phyloP scores from a whole-genome alignment of 306 rosid genomes.

The Trifolium repens region DNA sequence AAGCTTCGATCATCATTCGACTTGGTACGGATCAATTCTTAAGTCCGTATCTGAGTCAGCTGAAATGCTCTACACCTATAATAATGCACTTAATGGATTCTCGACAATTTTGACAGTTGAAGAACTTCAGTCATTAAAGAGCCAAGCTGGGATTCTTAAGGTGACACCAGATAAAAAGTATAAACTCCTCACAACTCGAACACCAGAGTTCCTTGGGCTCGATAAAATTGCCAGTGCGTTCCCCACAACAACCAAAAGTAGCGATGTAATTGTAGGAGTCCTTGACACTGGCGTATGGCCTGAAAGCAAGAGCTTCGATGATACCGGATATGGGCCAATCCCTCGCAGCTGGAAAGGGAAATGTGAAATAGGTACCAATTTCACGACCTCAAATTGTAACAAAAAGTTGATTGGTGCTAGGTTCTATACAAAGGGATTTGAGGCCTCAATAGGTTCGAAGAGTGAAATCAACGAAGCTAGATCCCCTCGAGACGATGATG shows the following conservation, averaged over 20 bases:
- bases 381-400: conserved; percentile 63
- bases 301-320: conserved; percentile 86
- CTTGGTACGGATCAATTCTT: conserved; percentile 75
- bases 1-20: conserved; percentile 56
- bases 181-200: conserved; percentile 80
- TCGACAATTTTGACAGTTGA: conserved; percentile 61
- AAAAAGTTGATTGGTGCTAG: conserved; percentile 81
- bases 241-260: conserved; percentile 37
- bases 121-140: conserved; percentile 54
- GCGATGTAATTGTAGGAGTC: conserved; percentile 64
- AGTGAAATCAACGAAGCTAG: conserved; percentile 48
- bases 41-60: conserved; percentile 60
- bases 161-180: conserved; percentile 60
- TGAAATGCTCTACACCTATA: conserved; percentile 71
- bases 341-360: conserved; percentile 74
- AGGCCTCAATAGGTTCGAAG: conserved; percentile 50
- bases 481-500: conserved; percentile 77
- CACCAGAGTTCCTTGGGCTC: conserved; percentile 77
- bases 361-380: conserved; percentile 69
- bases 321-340: conserved; percentile 63
- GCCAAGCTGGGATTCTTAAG: conserved; percentile 58
- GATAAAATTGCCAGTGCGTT: conserved; percentile 38
- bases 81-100: conserved; percentile 72
- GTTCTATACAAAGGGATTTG: conserved; percentile 57
- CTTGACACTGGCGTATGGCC: conserved; percentile 89